Percentiles rank a stretch among this genome's conserved stretches.
phyloP scores from a whole-genome alignment of 768 basidiomycete genomes.

The Termitomyces sp. region DNA sequence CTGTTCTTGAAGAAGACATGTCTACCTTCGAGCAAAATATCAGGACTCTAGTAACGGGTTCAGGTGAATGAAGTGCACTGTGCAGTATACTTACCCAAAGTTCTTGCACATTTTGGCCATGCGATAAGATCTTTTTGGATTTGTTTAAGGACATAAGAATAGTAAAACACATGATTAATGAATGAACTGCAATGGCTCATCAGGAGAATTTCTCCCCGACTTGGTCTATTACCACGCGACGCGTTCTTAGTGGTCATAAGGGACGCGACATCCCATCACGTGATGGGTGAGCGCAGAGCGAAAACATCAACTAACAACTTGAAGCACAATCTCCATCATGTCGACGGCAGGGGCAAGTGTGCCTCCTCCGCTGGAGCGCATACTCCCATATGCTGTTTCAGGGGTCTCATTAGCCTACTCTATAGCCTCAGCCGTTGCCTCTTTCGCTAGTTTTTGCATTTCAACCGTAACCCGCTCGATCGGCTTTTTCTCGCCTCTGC shows the following conservation, averaged over 20 bases:
- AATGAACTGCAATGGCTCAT: too few species aligned
- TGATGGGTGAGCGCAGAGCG: too few species aligned
- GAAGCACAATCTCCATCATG: not conserved
- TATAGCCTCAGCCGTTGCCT: not conserved
- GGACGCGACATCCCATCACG: too few species aligned
- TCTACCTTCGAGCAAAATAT: not conserved
- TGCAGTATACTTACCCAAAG: too few species aligned
- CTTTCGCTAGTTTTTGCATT: not conserved
- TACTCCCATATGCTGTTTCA: slow-evolving; percentile 13
- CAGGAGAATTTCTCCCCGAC: too few species aligned
- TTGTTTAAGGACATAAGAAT: too few species aligned
- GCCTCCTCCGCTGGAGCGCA: slow-evolving; percentile 13
- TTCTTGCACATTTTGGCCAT: too few species aligned
- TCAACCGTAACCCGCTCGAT: not conserved
- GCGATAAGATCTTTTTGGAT: too few species aligned
- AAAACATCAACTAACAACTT: too few species aligned
- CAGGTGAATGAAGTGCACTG: not conserved
- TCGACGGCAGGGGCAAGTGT: not conserved
- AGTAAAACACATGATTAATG: too few species aligned
- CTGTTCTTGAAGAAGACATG: not conserved
- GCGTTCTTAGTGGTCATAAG: too few species aligned
- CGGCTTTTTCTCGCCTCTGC: slow-evolving; percentile 20
- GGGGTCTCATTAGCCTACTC: slow-evolving; percentile 5
- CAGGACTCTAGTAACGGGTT: not conserved
- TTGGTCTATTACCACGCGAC: too few species aligned